These are phyloP conservation scores for Podospora fimiseda DNA, from an alignment of 495 filamentous ascomycete genomes.

Conservation along the genomic window DNA sequence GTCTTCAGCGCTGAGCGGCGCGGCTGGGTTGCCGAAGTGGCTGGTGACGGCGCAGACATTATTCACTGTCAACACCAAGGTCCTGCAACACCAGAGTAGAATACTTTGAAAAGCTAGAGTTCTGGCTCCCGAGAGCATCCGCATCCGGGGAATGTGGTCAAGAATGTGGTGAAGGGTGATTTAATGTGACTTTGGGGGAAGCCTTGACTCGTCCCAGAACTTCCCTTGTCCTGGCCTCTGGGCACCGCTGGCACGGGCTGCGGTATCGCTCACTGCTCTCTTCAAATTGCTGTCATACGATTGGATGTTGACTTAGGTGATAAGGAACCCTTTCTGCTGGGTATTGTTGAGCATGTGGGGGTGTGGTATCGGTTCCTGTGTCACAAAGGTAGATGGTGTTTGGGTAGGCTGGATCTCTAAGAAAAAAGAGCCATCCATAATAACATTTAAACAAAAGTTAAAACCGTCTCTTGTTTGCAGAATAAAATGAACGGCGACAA, in stretches of 20 bases:
- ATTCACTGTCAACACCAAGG: not conserved
- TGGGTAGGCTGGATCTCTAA: no score
- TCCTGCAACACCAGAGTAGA: conserved; percentile 3
- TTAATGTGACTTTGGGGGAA: not conserved
- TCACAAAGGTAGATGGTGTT: no score
- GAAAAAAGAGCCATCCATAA: not conserved
- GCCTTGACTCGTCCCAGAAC: not conserved
- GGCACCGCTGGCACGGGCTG: no score
- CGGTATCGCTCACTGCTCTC: not conserved
- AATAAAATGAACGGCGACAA: not conserved
- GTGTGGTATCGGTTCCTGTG: no score
- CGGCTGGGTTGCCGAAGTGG: conserved; percentile 18
- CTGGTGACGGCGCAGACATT: conserved; percentile 24
- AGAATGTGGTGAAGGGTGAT: not conserved
- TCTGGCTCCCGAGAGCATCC: conserved; percentile 1
- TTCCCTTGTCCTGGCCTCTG: no score
- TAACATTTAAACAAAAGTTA: not conserved
- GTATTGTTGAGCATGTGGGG: not conserved
- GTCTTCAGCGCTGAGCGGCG: conserved; percentile 40
- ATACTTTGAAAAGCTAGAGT: conserved; percentile 5
- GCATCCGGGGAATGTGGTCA: not conserved
- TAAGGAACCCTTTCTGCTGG: not conserved
- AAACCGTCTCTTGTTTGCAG: not conserved
- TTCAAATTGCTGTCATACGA: conserved; percentile 1
- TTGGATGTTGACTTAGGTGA: not conserved